These are phyloP conservation scores for Pseudogymnoascus sp. DNA, from an alignment of 2,329 filamentous ascomycete genomes.

Conservation along the genomic window DNA sequence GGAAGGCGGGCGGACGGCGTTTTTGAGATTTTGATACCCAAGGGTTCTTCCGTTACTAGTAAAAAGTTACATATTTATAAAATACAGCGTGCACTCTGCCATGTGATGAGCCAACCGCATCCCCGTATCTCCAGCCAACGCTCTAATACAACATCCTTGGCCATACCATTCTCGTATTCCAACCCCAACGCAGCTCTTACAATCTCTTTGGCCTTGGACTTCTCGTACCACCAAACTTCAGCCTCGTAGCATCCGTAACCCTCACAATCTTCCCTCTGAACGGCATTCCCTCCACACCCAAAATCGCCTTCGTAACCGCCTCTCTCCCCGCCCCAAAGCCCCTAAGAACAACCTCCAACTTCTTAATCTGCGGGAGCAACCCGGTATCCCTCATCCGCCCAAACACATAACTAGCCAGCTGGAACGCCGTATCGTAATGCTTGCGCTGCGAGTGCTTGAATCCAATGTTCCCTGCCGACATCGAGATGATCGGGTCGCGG, in stretches of 20 bases:
- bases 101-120: neutral
- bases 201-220: slow-evolving; percentile 79
- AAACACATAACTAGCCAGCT: slow-evolving; percentile 76
- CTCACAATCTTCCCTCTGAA: slow-evolving; percentile 68
- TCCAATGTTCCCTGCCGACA: slow-evolving; percentile 83
- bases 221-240: slow-evolving; percentile 94
- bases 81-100: slow-evolving; percentile 2
- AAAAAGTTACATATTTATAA: slow-evolving; percentile 8
- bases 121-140: neutral
- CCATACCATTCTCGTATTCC: neutral
- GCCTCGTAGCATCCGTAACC: slow-evolving; percentile 76
- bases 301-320: slow-evolving; percentile 78
- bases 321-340: slow-evolving; percentile 85
- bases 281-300: slow-evolving; percentile 75
- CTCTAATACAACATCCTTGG: neutral
- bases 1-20: neutral
- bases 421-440: slow-evolving; percentile 86
- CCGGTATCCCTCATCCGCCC: slow-evolving; percentile 77
- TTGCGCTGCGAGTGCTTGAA: slow-evolving; percentile 76
- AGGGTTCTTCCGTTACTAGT: slow-evolving; percentile 3
- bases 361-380: slow-evolving; percentile 65
- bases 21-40: slow-evolving; percentile 8
- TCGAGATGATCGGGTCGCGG: slow-evolving; percentile 68
- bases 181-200: slow-evolving; percentile 38
- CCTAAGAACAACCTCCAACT: slow-evolving; percentile 72